Evolutionary conservation across 202 grass and related monocot genomes (phyloP), one percentile per base, ranked within the genome.

Genomic region (Carex sylvatica): DNA sequence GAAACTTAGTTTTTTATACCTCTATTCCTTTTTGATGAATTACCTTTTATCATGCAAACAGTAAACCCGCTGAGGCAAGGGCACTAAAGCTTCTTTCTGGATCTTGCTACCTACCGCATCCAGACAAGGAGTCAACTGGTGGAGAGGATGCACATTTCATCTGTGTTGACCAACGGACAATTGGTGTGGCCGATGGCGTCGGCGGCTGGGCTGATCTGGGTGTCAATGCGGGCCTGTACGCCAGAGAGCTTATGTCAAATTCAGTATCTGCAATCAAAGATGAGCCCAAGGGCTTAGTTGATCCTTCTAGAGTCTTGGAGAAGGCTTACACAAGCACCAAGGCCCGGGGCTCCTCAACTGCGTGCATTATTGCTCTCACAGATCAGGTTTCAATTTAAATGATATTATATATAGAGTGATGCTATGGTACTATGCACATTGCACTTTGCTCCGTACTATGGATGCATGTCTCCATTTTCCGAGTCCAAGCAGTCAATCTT

Each of bases 71-170:
- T 55, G 61, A 75, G 78, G 66, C 65, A 52, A 82, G 66, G 58
- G 80, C 69, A 14, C 36, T 93, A 76, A 96, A 91, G 86, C 77
- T 96, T 49, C 44, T 87, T 5, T 96, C 93, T 74, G 90, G 90
- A 53, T 91, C 93, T 56, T 93, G 93, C 83, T 91, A 93, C 65
- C 87, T 93, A 65, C 93, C 93, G 53, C 93, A 96, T 84, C 93
- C 93, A 30, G 93, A 87, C 58, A 96, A 96, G 85, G 93, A 89
- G 79, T 86, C 83, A 53, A 96, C 93, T 60, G 90, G 93, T 66
- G 93, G 93, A 26, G 93, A 96, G 42, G 93, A 96, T 84, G 93
- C 90, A 6, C 90, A 96, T 86, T 96, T 96, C 35, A 96, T 96
- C 69, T 93, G 88, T 61, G 30, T 31, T 19, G 88, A 93, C 79